Conservation (phyloP, 2,329 filamentous ascomycete genomes). For the Plectosphaerella cucumerina region DNA sequence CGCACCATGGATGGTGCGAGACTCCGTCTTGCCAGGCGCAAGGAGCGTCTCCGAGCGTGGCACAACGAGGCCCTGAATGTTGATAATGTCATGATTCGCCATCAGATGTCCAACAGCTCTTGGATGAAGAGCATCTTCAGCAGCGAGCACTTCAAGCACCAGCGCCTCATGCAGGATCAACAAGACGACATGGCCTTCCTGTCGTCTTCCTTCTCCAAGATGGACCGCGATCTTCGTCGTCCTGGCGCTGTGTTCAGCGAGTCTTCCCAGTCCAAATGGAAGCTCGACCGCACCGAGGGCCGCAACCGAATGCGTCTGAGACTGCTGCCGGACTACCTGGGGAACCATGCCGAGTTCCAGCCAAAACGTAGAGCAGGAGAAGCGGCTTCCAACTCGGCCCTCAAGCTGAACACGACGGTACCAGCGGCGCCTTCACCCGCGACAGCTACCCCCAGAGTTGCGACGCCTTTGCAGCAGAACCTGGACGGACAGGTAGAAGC, state of each 20-base stretch:
- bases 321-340: constrained; percentile 71
- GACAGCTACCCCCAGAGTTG: constrained; percentile 17
- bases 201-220: constrained; percentile 68
- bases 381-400: constrained; percentile 4
- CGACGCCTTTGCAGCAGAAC: constrained; percentile 14
- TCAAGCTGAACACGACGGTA: constrained; percentile 15
- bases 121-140: constrained; percentile 97
- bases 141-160: constrained; percentile 87
- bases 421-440: constrained; percentile 11
- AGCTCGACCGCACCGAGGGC: constrained; percentile 91
- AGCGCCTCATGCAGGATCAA: constrained; percentile 84
- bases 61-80: constrained; percentile 61
- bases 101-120: constrained; percentile 80
- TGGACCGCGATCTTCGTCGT: constrained; percentile 72
- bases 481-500: constrained; percentile 6
- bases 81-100: constrained; percentile 72
- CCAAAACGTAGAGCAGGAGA: constrained; percentile 64
- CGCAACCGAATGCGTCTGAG: constrained; percentile 91
- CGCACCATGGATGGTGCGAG: constrained; percentile 73
- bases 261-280: constrained; percentile 68
- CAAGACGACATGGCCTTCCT: constrained; percentile 84
- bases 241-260: constrained; percentile 79
- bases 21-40: constrained; percentile 66
- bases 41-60: constrained; percentile 81
- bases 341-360: constrained; percentile 69